Evolutionary conservation across 176 grass and related monocot genomes (phyloP).

Genomic region (Aegilops speltoides): DNA sequence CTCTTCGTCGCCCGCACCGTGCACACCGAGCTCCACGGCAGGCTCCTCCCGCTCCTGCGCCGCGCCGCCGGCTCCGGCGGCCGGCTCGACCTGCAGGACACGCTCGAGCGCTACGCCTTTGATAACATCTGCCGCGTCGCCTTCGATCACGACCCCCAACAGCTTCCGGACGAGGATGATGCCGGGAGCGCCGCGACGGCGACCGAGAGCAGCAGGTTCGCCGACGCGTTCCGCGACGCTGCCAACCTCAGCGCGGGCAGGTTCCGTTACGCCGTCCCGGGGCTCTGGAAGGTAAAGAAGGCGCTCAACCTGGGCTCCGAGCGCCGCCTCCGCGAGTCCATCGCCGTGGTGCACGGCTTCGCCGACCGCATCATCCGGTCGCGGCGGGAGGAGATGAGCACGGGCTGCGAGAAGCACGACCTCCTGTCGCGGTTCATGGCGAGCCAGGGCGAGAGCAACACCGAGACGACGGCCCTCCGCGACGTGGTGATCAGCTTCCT

Average conservation of each 20-base stretch:
- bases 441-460: constrained; percentile 37
- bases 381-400: constrained; percentile 36
- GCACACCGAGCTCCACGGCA: not conserved
- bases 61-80: not conserved
- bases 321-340: constrained; percentile 43
- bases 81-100: not conserved
- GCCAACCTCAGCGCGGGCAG: not conserved
- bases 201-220: not conserved
- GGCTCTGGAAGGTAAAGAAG: constrained; percentile 17
- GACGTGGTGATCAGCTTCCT: constrained; percentile 76
- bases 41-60: not conserved
- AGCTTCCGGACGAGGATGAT: not conserved
- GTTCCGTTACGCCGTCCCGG: not conserved
- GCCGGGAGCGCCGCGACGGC: not conserved
- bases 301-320: constrained; percentile 58
- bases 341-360: constrained; percentile 54
- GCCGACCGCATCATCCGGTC: constrained; percentile 46
- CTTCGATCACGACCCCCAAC: not conserved
- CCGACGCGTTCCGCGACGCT: not conserved
- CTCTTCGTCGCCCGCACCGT: not conserved
- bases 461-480: constrained; percentile 52
- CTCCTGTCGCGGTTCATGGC: constrained; percentile 60
- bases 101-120: not conserved
- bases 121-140: constrained; percentile 3
- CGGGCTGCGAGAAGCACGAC: constrained; percentile 39